Conservation (phyloP, 345 rosid genomes). For the rapeseed (Brassica napus) region DNA sequence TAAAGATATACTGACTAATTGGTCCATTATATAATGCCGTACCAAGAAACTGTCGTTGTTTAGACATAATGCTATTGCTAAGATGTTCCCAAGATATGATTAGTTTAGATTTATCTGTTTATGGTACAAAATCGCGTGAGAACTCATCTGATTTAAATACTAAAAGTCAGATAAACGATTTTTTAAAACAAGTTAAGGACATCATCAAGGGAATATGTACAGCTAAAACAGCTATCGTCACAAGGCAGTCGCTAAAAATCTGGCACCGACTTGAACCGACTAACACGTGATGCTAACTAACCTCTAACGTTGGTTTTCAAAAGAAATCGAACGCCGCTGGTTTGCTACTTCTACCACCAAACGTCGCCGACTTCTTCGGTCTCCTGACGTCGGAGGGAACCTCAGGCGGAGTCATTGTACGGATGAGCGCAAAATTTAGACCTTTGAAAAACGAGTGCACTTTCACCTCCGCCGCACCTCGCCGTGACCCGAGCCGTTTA, state of each 20-base stretch:
- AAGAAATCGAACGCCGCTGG: conserved; percentile 65
- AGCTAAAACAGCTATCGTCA: conserved; percentile 38
- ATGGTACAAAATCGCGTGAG: conserved; percentile 17
- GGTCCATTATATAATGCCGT: conserved; percentile 9
- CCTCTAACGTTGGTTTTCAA: conserved; percentile 37
- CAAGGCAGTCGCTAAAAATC: conserved; percentile 43
- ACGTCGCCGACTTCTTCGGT: conserved; percentile 46
- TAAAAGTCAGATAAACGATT: conserved; percentile 13
- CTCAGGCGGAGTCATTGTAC: conserved; percentile 75
- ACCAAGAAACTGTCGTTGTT: not conserved
- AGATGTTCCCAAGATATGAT: conserved; percentile 12
- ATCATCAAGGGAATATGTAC: conserved; percentile 37
- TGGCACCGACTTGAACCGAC: conserved; percentile 44
- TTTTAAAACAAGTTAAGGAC: conserved; percentile 2
- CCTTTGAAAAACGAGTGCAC: conserved; percentile 82
- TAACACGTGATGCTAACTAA: conserved; percentile 43
- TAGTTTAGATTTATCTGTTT: not conserved
- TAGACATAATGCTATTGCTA: not conserved
- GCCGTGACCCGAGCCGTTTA: conserved; percentile 68
- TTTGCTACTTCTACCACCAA: conserved; percentile 38
- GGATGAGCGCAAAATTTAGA: conserved; percentile 74
- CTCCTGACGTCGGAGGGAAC: conserved; percentile 46
- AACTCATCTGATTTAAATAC: conserved; percentile 6
- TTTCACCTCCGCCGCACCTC: conserved; percentile 88
- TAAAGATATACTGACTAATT: conserved; percentile 13